Conservation (phyloP, 768 basidiomycete genomes). For the Sistotremastrum suecicum region DNA sequence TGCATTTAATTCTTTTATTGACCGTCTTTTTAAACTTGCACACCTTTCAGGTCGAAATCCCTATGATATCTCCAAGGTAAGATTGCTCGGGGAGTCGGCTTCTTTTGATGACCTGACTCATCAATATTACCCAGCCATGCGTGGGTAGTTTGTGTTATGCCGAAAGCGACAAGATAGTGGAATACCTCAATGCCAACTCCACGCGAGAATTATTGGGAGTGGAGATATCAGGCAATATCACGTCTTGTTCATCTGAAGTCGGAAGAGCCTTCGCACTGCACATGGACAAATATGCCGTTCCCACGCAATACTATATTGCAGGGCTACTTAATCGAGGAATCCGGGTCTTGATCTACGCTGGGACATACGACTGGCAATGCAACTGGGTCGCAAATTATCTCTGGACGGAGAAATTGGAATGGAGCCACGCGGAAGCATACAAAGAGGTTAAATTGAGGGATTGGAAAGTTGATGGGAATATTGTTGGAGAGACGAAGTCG, state of each 20-base stretch:
- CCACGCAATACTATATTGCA: conserved; percentile 51
- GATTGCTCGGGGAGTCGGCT: too few relatives aligned
- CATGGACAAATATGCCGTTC: conserved; percentile 44
- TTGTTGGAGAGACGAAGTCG: conserved; percentile 27
- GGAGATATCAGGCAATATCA: conserved; percentile 33
- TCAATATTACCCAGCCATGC: too few relatives aligned
- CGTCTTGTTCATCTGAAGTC: conserved; percentile 41
- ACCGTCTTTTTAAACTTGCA: neutral
- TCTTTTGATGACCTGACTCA: too few relatives aligned
- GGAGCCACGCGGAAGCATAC: conserved; percentile 50
- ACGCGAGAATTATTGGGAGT: conserved; percentile 34
- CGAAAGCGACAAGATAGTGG: conserved; percentile 24
- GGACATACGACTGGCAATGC: conserved; percentile 69
- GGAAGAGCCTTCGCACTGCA: conserved; percentile 34
- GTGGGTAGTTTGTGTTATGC: conserved; percentile 21
- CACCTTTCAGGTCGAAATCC: conserved; percentile 6
- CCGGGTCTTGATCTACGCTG: conserved; percentile 58
- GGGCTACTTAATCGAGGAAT: conserved; percentile 66
- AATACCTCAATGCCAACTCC: conserved; percentile 32
- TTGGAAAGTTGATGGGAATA: conserved; percentile 38
- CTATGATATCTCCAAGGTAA: conserved; percentile 30
- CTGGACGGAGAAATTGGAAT: conserved; percentile 62
- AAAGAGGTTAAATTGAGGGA: conserved; percentile 31
- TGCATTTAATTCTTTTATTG: neutral
- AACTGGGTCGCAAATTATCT: conserved; percentile 66